Base-by-base conservation (phyloP, 2,329 filamentous ascomycete species). In the Stemphylium beticola region DNA sequence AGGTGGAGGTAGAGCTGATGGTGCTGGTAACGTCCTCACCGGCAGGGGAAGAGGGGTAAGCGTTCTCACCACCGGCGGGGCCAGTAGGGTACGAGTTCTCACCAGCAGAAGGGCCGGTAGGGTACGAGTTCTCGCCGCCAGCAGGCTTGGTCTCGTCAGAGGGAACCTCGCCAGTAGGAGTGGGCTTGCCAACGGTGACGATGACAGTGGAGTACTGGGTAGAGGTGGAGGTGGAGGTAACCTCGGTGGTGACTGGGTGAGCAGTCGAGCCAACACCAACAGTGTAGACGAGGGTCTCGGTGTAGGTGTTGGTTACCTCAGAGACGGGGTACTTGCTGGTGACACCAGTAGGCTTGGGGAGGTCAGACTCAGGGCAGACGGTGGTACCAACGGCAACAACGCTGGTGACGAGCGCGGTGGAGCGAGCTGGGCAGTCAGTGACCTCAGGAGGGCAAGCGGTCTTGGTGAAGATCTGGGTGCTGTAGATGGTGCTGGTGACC, bases 251-350 rank as follows among this genome's bases (percentile, higher is more conserved):
- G 56, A 83, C 68, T 52, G 79, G 76, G 65, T 78, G 80, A 58
- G 75, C 79, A 58, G 67, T 79, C 46, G 73, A 70, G 61, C 76
- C 70, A 54, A 67, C 57, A 60, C 74, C 69, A 53, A 77, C 61
- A 60, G 78, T 78, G 67, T 78, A 77, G 56, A 77, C 76, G 26
- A 81, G 67, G 38, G 77, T 79, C 46, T 70, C 65, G 62, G 77
- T 79, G 12, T 63, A 70, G 61, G 74, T 74, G 48, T 71, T 65
- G 60, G 61, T 61, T 42, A 67, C 58, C 65, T 70, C 66, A 33
- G 66, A 64, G 44, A 66, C 60, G 32, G 66, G 65, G 56, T 54
- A 55, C 38, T 55, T 40, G 58, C 48, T 66, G 56, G 58, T 61
- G 24, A 56, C 41, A 33, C 61, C 57, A 41, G 50, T 58, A 11